Conservation (phyloP, 306 rosid species). For the Cucurbita argyrosperma region DNA sequence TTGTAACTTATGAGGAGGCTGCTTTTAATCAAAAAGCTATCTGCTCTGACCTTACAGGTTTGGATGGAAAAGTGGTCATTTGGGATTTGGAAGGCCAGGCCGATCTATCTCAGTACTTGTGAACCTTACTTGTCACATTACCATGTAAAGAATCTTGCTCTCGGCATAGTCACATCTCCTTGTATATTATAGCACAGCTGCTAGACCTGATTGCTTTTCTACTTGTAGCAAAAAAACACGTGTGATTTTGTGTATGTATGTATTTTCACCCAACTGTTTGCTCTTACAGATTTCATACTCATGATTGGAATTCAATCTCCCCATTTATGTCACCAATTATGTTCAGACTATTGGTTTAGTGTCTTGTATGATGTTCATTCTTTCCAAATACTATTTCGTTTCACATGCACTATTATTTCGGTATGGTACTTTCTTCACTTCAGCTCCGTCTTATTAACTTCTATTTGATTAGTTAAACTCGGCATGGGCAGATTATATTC, state of each 20-base stretch:
- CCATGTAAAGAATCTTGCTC: conserved; percentile 4
- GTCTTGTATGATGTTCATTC: background rate
- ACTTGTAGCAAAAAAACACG: background rate
- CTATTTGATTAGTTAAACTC: too few relatives aligned
- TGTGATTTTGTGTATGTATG: background rate
- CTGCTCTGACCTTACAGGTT: conserved; percentile 30
- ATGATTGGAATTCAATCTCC: background rate
- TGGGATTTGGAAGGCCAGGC: conserved; percentile 84
- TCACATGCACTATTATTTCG: too few relatives aligned
- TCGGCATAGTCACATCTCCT: background rate
- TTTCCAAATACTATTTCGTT: too few relatives aligned
- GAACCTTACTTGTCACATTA: background rate
- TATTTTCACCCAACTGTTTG: background rate
- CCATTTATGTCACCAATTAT: background rate
- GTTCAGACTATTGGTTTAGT: background rate
- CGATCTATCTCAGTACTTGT: conserved; percentile 43
- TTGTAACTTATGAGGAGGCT: background rate
- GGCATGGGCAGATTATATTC: too few relatives aligned
- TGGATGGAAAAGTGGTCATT: conserved; percentile 73
- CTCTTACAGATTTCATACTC: background rate
- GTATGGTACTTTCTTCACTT: too few relatives aligned
- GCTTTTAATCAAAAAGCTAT: background rate
- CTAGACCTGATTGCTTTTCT: conserved; percentile 1
- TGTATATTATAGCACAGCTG: conserved; percentile 3
- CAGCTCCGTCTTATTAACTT: too few relatives aligned